Percentiles rank a stretch among this genome's conserved stretches.
phyloP scores from a whole-genome alignment of 2,329 filamentous ascomycete genomes.

The Amauroascus niger region DNA sequence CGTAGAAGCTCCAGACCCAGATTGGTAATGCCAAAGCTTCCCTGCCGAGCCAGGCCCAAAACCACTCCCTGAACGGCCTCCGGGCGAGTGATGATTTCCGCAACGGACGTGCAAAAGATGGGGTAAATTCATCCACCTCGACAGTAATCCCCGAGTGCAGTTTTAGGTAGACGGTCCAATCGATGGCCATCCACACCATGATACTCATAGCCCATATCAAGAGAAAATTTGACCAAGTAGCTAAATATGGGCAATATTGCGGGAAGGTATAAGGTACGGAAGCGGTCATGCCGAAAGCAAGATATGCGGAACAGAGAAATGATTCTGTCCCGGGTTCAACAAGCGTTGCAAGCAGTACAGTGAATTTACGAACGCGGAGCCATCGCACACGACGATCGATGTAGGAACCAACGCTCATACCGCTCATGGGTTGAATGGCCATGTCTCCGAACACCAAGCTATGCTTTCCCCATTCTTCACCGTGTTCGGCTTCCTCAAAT shows the following conservation, averaged over 20 bases:
- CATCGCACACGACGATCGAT: constrained; percentile 73
- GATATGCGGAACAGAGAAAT: constrained; percentile 70
- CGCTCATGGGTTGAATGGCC: constrained; percentile 78
- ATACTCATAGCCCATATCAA: constrained; percentile 59
- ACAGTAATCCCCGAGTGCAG: constrained; percentile 66
- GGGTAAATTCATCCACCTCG: constrained; percentile 61
- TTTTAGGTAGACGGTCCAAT: constrained; percentile 62
- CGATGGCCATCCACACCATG: constrained; percentile 60
- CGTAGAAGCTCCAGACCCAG: constrained; percentile 80
- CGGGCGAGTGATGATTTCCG: constrained; percentile 37
- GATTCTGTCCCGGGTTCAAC: constrained; percentile 90
- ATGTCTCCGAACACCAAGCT: constrained; percentile 75
- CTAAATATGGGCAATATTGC: constrained; percentile 43
- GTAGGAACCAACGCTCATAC: constrained; percentile 69
- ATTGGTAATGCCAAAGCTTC: constrained; percentile 77
- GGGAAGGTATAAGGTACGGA: constrained; percentile 51
- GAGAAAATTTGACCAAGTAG: constrained; percentile 58
- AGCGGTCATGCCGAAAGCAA: constrained; percentile 68
- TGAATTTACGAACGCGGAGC: constrained; percentile 90
- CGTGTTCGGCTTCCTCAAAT: constrained; percentile 29
- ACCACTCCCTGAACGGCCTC: constrained; percentile 59
- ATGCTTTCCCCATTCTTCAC: constrained; percentile 58
- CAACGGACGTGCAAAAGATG: constrained; percentile 55
- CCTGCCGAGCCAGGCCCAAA: constrained; percentile 72
- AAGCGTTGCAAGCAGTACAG: constrained; percentile 75